Conservation (phyloP, 2,329 filamentous ascomycete genomes). For the Graphilbum ipis-grandicollis region DNA sequence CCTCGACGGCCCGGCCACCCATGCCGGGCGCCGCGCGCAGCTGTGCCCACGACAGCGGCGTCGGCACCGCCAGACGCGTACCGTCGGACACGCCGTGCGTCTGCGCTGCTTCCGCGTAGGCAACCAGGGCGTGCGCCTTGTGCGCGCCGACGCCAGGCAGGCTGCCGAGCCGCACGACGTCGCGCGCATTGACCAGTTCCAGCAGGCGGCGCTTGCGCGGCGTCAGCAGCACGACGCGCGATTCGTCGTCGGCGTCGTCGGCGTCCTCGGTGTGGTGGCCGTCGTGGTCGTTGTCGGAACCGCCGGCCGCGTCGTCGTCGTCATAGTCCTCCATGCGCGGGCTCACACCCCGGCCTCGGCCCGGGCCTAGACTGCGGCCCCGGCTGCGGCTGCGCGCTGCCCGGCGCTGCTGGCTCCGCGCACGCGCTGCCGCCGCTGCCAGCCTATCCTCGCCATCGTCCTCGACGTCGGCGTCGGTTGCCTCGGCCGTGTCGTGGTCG, state of each 20-base stretch:
- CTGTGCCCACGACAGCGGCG: slow-evolving; percentile 27
- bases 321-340: too few relatives aligned
- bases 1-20: slow-evolving; percentile 37
- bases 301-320: not conserved
- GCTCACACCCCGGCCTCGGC: too few relatives aligned
- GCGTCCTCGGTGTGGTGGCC: not conserved
- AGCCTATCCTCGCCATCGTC: slow-evolving; percentile 23
- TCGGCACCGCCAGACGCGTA: not conserved
- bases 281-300: not conserved
- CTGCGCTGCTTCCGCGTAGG: slow-evolving; percentile 26
- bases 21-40: slow-evolving; percentile 37
- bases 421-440: too few relatives aligned
- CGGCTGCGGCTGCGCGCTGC: slow-evolving; percentile 8
- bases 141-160: slow-evolving; percentile 57
- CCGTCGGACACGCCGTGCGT: slow-evolving; percentile 14
- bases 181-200: slow-evolving; percentile 56
- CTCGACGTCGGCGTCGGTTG: slow-evolving; percentile 17
- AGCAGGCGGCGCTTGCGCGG: slow-evolving; percentile 47
- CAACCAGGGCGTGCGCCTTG: slow-evolving; percentile 45
- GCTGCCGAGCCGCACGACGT: slow-evolving; percentile 45
- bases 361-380: too few relatives aligned
- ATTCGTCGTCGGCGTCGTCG: slow-evolving; percentile 22
- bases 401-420: not conserved
- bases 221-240: slow-evolving; percentile 14
- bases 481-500: slow-evolving; percentile 16